These are phyloP conservation scores for Kickxella alabastrina DNA, from an alignment of 192 early-diverging fungal species.

Conservation along the genomic window DNA sequence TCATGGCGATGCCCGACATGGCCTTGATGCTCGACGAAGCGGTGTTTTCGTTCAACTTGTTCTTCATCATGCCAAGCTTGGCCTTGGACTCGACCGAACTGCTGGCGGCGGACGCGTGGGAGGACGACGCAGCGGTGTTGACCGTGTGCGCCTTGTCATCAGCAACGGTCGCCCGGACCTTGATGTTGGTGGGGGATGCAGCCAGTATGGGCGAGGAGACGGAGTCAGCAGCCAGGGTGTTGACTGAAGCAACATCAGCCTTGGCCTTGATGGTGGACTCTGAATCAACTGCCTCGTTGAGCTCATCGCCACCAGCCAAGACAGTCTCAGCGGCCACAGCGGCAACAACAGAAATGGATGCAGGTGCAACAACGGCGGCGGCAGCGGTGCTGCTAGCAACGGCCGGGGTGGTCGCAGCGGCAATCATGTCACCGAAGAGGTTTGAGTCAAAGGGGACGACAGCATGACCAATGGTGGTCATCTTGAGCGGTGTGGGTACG, in stretches of 20 bases:
- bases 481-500: slow-evolving; percentile 10
- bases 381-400: neutral
- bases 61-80: slow-evolving; percentile 27
- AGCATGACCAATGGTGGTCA: slow-evolving; percentile 42
- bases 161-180: neutral
- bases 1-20: slow-evolving; percentile 7
- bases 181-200: slow-evolving; percentile 9
- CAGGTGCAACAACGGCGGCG: neutral
- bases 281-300: neutral
- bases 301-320: too few species aligned
- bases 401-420: neutral
- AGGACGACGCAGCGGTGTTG: too few species aligned
- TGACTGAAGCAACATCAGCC: neutral
- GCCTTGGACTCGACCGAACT: slow-evolving; percentile 6
- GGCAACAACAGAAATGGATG: neutral
- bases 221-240: neutral
- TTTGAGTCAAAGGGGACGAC: slow-evolving; percentile 40
- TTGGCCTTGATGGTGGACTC: neutral
- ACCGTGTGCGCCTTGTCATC: too few species aligned
- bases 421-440: slow-evolving; percentile 20
- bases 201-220: slow-evolving; percentile 20
- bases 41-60: slow-evolving; percentile 17
- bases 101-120: too few species aligned
- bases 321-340: neutral
- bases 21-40: slow-evolving; percentile 4